Base-by-base conservation (phyloP, 176 grass and related monocot genomes). In the Carex myosuroides region DNA sequence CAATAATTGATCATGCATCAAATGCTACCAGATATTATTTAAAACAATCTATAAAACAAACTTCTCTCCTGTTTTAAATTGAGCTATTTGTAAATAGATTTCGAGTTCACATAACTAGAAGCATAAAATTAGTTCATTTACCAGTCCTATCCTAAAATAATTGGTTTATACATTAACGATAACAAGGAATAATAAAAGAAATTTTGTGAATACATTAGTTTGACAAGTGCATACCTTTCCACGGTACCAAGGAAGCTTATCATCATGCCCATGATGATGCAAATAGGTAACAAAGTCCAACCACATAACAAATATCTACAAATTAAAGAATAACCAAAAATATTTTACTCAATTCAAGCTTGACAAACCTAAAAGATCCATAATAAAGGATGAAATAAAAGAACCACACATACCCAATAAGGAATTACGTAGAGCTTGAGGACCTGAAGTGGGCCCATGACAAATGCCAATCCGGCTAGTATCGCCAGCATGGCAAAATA, bases 161-260 rank as follows among this genome's bases (percentile, higher is more conserved):
- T 58, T 18, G 24, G 35, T 73, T 6, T 8, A 22, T 33, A 3
- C 0, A 14, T 3, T 79, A 46, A 14, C 29, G n/a, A 58, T 3
- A 48, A 83, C 59, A 83, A 50, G 5, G 3, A 83, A 70, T 62
- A 62, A 62, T 62, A 50, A 50, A 50, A 50, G 46, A 50, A 50
- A 50, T 50, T 50, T 50, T 2, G 46, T 50, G 46, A 50, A 22
- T 42, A 3, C 0, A 11, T 2, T 79, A 46, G 46, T 50, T 50
- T 50, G 46, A 14, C 48, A 33, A 57, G 14, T 57, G 52, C 52
- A 57, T 89, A 97, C 94, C 92, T 94, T 94, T 92, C 94, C 94
- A 79, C 92, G 94, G 67, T 94, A 97, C 94, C 94, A 97, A 4
- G 94, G 92, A 85, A 97, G 85, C 80, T 97, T 97, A 89, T 92